Percentiles rank a stretch among this genome's conserved stretches.
Evolutionary conservation across 2,329 filamentous ascomycete species (phyloP).

Genomic region (Cordyceps cicadae): DNA sequence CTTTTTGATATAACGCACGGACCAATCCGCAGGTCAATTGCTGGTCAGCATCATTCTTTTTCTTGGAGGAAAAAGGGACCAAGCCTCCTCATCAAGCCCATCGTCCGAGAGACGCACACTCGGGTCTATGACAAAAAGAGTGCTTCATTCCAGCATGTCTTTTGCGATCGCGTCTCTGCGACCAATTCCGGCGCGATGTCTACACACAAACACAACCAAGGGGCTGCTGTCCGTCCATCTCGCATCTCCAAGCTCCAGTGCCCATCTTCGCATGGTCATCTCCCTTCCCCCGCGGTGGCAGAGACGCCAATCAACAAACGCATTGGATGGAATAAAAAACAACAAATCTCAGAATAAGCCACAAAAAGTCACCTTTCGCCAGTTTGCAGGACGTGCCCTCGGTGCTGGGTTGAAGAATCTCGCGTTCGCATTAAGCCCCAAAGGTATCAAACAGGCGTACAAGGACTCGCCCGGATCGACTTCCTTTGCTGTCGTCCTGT

Average conservation of each 20-base stretch:
- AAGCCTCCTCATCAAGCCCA: neutral
- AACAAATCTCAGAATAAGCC: constrained; percentile 16
- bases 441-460: constrained; percentile 27
- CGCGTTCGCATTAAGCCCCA: constrained; percentile 26
- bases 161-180: constrained; percentile 27
- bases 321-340: constrained; percentile 14
- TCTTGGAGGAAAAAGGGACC: neutral
- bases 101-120: neutral
- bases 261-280: constrained; percentile 24
- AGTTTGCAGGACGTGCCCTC: constrained; percentile 23
- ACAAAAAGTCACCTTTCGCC: constrained; percentile 24
- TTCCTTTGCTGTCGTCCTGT: constrained; percentile 25
- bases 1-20: neutral
- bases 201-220: constrained; percentile 20
- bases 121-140: neutral
- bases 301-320: constrained; percentile 21
- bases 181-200: constrained; percentile 23
- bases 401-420: constrained; percentile 28
- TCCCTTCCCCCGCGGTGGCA: constrained; percentile 20
- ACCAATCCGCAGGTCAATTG: neutral
- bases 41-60: constrained; percentile 7
- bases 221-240: constrained; percentile 27
- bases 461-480: constrained; percentile 25
- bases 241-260: constrained; percentile 20
- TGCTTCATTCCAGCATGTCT: constrained; percentile 22